These are phyloP conservation scores for Penicillium cosmopolitanum DNA, from an alignment of 495 filamentous ascomycete genomes.

Conservation along the genomic window DNA sequence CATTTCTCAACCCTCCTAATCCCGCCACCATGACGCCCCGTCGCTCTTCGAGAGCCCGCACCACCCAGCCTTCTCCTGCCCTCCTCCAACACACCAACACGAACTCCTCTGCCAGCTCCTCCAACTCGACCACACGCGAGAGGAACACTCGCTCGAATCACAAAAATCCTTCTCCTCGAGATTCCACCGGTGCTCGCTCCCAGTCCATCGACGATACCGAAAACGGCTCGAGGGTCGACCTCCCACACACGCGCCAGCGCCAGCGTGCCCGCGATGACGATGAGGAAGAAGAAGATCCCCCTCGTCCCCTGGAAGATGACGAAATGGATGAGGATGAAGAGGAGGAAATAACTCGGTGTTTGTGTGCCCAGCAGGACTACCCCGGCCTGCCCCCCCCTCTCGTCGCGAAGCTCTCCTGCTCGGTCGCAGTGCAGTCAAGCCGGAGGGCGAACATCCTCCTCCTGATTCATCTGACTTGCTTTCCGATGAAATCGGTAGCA, in stretches of 20 bases:
- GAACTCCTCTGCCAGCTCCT: constrained; percentile 79
- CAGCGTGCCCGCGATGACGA: constrained; percentile 67
- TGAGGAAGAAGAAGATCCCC: constrained; percentile 53
- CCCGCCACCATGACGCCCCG: constrained; percentile 66
- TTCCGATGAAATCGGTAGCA: constrained; percentile 84
- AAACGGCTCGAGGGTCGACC: constrained; percentile 58
- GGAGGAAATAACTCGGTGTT: constrained; percentile 91
- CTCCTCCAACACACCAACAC: constrained; percentile 69
- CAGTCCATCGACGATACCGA: constrained; percentile 77
- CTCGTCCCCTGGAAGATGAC: constrained; percentile 63
- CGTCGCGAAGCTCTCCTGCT: constrained; percentile 58
- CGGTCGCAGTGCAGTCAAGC: constrained; percentile 56
- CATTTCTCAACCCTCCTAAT: constrained; percentile 8
- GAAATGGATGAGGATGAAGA: constrained; percentile 72
- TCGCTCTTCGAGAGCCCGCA: constrained; percentile 89
- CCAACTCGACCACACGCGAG: constrained; percentile 69
- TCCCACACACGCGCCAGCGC: constrained; percentile 70
- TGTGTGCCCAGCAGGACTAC: constrained; percentile 94
- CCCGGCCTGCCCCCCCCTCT: constrained; percentile 79
- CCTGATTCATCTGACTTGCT: constrained; percentile 50
- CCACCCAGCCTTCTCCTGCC: constrained; percentile 70
- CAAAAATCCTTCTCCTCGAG: constrained; percentile 72
- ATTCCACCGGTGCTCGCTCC: constrained; percentile 73
- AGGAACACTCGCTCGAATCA: constrained; percentile 71
- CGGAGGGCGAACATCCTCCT: constrained; percentile 54